A percentile compares a stretch with the other conserved stretches of the same genome.
phyloP scores from a whole-genome alignment of 441 rosid species.

The Adansonia grandidieri region DNA sequence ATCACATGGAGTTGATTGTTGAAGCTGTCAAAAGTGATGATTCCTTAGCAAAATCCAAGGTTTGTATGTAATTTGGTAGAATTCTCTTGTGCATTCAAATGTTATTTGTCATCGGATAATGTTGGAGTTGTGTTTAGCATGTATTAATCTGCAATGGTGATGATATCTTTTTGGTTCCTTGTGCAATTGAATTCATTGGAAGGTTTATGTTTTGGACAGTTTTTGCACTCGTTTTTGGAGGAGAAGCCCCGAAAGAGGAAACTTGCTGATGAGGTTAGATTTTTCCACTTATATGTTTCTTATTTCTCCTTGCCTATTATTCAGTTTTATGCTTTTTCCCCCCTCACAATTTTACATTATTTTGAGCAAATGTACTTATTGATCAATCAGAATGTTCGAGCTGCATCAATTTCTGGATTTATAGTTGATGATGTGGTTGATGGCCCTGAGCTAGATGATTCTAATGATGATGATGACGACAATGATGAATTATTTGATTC shows the following conservation, averaged over 20 bases:
- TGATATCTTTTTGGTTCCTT: conserved; percentile 18
- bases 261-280: conserved; percentile 62
- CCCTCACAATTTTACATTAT: conserved; percentile 16
- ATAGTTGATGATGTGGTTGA: conserved; percentile 61
- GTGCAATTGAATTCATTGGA: background rate
- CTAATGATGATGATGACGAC: conserved; percentile 47
- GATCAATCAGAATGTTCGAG: conserved; percentile 49
- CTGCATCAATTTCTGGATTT: conserved; percentile 47
- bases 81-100: conserved; percentile 1
- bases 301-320: background rate
- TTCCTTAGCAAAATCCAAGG: conserved; percentile 65
- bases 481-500: conserved; percentile 66
- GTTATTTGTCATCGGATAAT: background rate
- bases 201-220: conserved; percentile 51
- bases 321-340: conserved; percentile 10
- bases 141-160: background rate
- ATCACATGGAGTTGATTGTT: conserved; percentile 56
- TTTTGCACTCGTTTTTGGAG: conserved; percentile 58
- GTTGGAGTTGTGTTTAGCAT: conserved; percentile 21
- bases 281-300: conserved; percentile 22
- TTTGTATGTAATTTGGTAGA: conserved; percentile 32
- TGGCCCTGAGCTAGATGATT: conserved; percentile 49
- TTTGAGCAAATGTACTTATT: conserved; percentile 12
- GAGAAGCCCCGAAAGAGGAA: conserved; percentile 63
- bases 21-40: conserved; percentile 68